Base-by-base conservation (phyloP, 1,139 yeast genomes). In the Kodamaea anthophila region DNA sequence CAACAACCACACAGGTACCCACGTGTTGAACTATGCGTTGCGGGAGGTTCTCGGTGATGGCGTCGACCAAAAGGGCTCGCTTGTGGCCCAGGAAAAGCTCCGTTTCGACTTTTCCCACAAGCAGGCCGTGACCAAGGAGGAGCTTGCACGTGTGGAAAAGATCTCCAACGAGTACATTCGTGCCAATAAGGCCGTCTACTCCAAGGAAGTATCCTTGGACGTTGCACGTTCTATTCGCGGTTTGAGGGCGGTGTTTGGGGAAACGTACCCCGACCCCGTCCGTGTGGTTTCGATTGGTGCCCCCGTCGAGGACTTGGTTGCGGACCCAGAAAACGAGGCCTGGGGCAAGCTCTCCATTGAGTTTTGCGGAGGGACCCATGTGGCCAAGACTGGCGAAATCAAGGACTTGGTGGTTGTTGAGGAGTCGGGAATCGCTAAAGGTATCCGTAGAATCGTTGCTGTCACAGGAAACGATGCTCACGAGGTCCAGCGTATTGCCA, bases 301-400 rank as follows among this genome's bases (percentile, higher is more conserved):
- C 25, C 77, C 96, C 28, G 85, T 93, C 29, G 91, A 84, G 14
- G 93, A 83, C 5, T 65, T 91, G 43, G 55, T 88, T 41, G 65
- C 70, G 8, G 67, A 79, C 44, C 96, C 97, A 43, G 43, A 61
- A 16, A 82, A 73, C 49, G 63, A 63, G 31, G 74, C 83, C 48
- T 91, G 98, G 97, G 61, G 59, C 44, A 65, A 74, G 32, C 67
- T 74, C 46, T 85, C 96, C 4, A 70, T 93, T 45, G 99, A 93
- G 64, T 88, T 91, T 70, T 91, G 99, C 63, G 99, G 99, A 62
- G 99, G 99, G 60, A 91, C 98, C 11, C 99, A 91, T 51, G 96
- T 91, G 42, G 73, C 76, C 32, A 80, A 81, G 57, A 88, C 98
- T 13, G 84, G 91, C 37, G 98, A 91, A 41, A 93, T 91, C 55